Base-by-base conservation (phyloP, 495 filamentous ascomycete species). In the Schizothecium vesticola region DNA sequence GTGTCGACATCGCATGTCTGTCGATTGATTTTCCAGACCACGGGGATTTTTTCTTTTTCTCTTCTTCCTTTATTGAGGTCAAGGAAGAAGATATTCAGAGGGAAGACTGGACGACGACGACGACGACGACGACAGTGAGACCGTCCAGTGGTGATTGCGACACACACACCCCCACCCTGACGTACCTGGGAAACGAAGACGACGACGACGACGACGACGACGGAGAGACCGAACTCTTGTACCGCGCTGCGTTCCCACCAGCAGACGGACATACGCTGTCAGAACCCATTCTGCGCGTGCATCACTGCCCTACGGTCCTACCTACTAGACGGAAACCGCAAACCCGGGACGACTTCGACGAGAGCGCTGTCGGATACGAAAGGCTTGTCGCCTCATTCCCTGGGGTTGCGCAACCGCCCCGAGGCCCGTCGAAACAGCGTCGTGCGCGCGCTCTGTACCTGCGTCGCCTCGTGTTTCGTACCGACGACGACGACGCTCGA, bases 21-120 rank as follows among this genome's bases (percentile, higher is more conserved):
- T 55, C 61, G 36, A n/a, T 51, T 59, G 56, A 57, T 33, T 28
- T 65, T 43, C 21, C 56, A 66, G 57, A 25, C 64, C 64, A 60
- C 31, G 13, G 23, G n/a, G 19, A 19, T 21, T 10, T 19, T 13
- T 23, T 59, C 56, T 25, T 33, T n/a, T 65, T 58, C 12, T 28
- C n/a, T 25, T 19, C 55, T 24, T 51, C 2, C 3, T 11, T 60
- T 24, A 21, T 43, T 16, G 56, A 51, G 21, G 57, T 3, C 23
- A 28, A 28, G 21, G 13, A 43, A 28, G 12, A 60, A 60, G 24
- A 36, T 23, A 66, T 65, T 21, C 59, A 11, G 10, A 13, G 21
- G 4, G 1, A 56, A 64, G 31, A 29, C 2, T 8, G 43, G 16
- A 51, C 7, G 5, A 51, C 43, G 4, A 19, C 36, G 16, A n/a